Conservation (phyloP, 2,329 filamentous ascomycete genomes). For the Neocatenulostroma microsporum region DNA sequence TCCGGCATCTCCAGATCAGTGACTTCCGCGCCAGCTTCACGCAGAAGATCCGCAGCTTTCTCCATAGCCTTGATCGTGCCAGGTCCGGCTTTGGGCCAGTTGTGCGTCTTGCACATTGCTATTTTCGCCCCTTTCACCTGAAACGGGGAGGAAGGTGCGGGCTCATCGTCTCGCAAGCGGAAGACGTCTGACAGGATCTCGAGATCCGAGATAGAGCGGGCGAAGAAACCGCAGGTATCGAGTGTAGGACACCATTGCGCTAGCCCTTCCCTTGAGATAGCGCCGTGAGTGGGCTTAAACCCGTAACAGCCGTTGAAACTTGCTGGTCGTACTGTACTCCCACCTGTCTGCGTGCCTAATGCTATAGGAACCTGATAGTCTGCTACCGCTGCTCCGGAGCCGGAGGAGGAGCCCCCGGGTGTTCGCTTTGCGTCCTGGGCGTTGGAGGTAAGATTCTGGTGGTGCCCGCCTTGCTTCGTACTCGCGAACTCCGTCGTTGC, state of each 20-base stretch:
- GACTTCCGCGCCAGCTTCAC: slow-evolving; percentile 45
- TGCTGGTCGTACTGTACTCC: slow-evolving; percentile 56
- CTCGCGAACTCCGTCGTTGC: slow-evolving; percentile 59
- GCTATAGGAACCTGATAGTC: slow-evolving; percentile 56
- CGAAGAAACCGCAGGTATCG: slow-evolving; percentile 57
- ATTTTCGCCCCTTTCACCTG: slow-evolving; percentile 45
- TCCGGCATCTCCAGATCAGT: slow-evolving; percentile 49
- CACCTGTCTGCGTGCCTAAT: slow-evolving; percentile 59
- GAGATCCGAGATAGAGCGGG: slow-evolving; percentile 52
- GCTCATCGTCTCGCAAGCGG: slow-evolving; percentile 45
- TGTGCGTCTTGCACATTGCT: slow-evolving; percentile 47
- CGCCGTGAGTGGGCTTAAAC: slow-evolving; percentile 59
- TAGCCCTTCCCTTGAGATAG: slow-evolving; percentile 54
- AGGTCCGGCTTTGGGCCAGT: slow-evolving; percentile 40
- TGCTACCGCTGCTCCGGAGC: slow-evolving; percentile 58
- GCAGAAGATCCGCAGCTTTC: slow-evolving; percentile 29
- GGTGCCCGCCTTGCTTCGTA: slow-evolving; percentile 40
- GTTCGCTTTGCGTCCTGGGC: slow-evolving; percentile 48
- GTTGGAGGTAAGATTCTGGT: slow-evolving; percentile 42
- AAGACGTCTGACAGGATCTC: slow-evolving; percentile 50
- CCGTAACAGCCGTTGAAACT: slow-evolving; percentile 59
- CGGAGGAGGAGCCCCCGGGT: slow-evolving; percentile 60
- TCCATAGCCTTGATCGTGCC: slow-evolving; percentile 31
- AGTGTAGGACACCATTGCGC: slow-evolving; percentile 52
- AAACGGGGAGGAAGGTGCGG: slow-evolving; percentile 18